Base-by-base conservation (phyloP, 2,329 filamentous ascomycete genomes). In the Claviceps spartinae region DNA sequence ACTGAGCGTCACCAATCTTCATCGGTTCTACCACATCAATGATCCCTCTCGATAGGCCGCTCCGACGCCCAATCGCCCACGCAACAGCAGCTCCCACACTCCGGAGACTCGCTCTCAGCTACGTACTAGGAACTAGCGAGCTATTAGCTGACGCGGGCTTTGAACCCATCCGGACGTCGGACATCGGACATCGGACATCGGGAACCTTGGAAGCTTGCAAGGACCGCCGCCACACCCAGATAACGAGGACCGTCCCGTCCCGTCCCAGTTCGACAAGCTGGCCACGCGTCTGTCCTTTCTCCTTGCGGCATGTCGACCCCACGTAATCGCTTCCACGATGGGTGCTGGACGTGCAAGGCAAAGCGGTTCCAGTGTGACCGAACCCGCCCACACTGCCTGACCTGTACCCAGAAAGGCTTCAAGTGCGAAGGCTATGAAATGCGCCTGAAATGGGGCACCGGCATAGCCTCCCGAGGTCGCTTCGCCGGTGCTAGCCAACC, bases 311-410 rank as follows among this genome's bases (percentile, higher is more conserved):
- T 51, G 49, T 47, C 49, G 43, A 50, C 43, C 43, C 49, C 43
- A 34, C 49, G 49, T 37, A 51, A 47, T 36, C 49, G 49, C n/a
- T 51, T 51, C 43, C 49, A 51, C 42, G 49, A 47, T 14, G 43
- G 49, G n/a, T 51, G 49, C 43, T 51, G 49, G 49, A 51, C 49
- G 20, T 51, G 43, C 49, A 51, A 51, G 49, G 43, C 42, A 7
- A 51, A 41, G 37, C 43, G 43, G 36, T 41, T 51, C 22, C 49
- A 51, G 37, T 51, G 49, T 22, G 48, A 51, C 42, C 49, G 43
- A 41, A 47, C 49, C 43, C 43, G 49, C 22, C 43, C 43, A 5
- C 42, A 51, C 37, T 46, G 49, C 43, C 43, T 50, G 18, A 50
- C 18, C 20, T 50, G 48, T n/a, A 44, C 30, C 13, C 48, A 50